phyloP scores from a whole-genome alignment of 768 basidiomycete species.

The Kwoniella sp. region DNA sequence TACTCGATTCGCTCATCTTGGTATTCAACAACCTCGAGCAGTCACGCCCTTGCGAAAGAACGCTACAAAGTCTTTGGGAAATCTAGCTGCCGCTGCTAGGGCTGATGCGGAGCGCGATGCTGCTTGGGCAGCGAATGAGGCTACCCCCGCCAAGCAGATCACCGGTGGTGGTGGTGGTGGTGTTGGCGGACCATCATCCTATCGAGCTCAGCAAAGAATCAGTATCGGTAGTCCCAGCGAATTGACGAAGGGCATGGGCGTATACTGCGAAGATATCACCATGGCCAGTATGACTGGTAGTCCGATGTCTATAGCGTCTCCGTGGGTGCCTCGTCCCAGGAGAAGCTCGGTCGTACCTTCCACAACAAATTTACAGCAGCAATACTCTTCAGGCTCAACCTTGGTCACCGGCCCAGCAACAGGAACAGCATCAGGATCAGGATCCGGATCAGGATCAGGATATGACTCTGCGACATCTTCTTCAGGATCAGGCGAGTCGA shows the following conservation, averaged over 20 bases:
- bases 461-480: slow-evolving; percentile 2
- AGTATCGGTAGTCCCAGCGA: slow-evolving; percentile 51
- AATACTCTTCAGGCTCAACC: not conserved
- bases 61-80: slow-evolving; percentile 47
- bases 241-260: slow-evolving; percentile 9
- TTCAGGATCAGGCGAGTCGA: not conserved
- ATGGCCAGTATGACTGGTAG: slow-evolving; percentile 45
- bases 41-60: slow-evolving; percentile 35
- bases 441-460: slow-evolving; percentile 10
- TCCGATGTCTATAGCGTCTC: slow-evolving; percentile 26
- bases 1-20: slow-evolving; percentile 12
- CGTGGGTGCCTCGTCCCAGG: slow-evolving; percentile 26
- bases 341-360: slow-evolving; percentile 19
- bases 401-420: not conserved
- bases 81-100: slow-evolving; percentile 32
- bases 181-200: slow-evolving; percentile 7
- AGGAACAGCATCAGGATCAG: not conserved
- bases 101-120: slow-evolving; percentile 32
- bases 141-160: slow-evolving; percentile 45
- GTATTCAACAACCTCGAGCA: slow-evolving; percentile 10
- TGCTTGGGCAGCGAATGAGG: slow-evolving; percentile 16
- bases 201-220: slow-evolving; percentile 26
- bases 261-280: slow-evolving; percentile 42
- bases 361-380: not conserved
- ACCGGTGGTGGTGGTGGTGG: slow-evolving; percentile 1